These are phyloP conservation scores for Fusarium nisikadoi DNA, from an alignment of 2,329 filamentous ascomycete species.

Conservation along the genomic window DNA sequence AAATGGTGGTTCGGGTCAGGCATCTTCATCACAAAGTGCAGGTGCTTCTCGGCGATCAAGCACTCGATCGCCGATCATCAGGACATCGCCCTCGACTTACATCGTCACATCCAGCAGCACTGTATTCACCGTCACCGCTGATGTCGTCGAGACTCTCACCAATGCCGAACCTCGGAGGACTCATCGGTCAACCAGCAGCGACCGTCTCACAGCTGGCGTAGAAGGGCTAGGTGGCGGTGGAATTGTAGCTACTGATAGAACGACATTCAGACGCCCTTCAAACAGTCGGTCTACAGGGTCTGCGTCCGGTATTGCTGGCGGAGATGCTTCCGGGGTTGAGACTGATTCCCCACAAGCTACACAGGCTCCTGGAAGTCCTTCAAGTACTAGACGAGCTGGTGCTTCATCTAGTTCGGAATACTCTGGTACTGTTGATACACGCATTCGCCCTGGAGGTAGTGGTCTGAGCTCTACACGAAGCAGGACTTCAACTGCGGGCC, in stretches of 20 bases:
- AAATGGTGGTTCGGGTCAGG: neutral
- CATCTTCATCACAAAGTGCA: neutral
- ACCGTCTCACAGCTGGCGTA: neutral
- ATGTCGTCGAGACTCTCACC: neutral
- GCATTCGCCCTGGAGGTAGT: neutral
- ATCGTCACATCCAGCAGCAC: slow-evolving; percentile 1
- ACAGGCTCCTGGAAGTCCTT: neutral
- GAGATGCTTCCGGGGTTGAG: neutral
- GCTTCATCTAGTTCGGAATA: neutral
- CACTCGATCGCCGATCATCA: neutral
- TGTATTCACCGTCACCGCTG: neutral
- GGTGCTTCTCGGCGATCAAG: neutral
- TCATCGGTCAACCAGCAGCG: neutral
- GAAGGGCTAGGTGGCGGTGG: neutral
- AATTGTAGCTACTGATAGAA: neutral
- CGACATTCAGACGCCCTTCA: neutral
- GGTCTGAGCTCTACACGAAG: neutral
- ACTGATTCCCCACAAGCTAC: neutral
- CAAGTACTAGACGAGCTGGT: neutral
- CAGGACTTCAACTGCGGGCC: neutral
- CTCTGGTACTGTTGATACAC: neutral
- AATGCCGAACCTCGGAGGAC: neutral
- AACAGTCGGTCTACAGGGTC: neutral
- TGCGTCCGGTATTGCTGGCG: neutral
- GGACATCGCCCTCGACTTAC: neutral